A percentile compares a stretch with the other conserved stretches of the same genome.
These are phyloP conservation scores for Alternaria sp. DNA, from an alignment of 2,329 filamentous ascomycete species.

Conservation along the genomic window DNA sequence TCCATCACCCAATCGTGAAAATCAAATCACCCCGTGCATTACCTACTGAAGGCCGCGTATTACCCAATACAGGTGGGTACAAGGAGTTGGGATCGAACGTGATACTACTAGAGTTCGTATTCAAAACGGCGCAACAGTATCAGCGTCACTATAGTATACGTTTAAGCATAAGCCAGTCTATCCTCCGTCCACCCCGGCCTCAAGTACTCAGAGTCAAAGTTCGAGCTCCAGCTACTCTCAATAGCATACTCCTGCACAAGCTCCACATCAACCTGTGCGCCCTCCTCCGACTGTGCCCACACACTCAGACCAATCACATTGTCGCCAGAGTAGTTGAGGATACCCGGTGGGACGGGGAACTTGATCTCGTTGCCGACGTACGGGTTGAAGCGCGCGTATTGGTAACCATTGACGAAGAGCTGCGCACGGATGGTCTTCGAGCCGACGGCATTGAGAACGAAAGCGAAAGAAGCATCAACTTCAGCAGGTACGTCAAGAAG, in stretches of 20 bases:
- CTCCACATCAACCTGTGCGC: conserved; percentile 57
- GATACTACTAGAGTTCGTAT: not conserved
- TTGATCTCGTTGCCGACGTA: conserved; percentile 66
- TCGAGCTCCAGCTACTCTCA: conserved; percentile 60
- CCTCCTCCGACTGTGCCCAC: conserved; percentile 64
- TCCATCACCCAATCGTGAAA: no score
- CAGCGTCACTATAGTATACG: not conserved
- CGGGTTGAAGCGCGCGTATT: conserved; percentile 66
- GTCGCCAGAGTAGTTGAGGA: conserved; percentile 63
- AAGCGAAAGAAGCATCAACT: conserved; percentile 63
- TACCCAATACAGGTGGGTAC: no score
- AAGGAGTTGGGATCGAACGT: not conserved
- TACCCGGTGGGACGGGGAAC: conserved; percentile 66
- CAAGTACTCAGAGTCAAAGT: conserved; percentile 57
- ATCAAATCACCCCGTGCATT: no score
- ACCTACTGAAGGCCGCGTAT: no score
- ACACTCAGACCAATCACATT: conserved; percentile 65
- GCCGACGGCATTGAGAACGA: conserved; percentile 57
- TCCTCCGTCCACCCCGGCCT: conserved; percentile 58
- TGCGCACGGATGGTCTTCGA: conserved; percentile 58
- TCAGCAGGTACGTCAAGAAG: conserved; percentile 59
- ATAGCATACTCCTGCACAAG: conserved; percentile 63
- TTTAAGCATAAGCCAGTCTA: conserved; percentile 40
- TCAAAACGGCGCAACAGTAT: not conserved
- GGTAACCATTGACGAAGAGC: conserved; percentile 70